Evolutionary conservation across 495 filamentous ascomycete species (phyloP), one percentile per base, ranked within the genome.

Genomic region (Penicillium daleae): DNA sequence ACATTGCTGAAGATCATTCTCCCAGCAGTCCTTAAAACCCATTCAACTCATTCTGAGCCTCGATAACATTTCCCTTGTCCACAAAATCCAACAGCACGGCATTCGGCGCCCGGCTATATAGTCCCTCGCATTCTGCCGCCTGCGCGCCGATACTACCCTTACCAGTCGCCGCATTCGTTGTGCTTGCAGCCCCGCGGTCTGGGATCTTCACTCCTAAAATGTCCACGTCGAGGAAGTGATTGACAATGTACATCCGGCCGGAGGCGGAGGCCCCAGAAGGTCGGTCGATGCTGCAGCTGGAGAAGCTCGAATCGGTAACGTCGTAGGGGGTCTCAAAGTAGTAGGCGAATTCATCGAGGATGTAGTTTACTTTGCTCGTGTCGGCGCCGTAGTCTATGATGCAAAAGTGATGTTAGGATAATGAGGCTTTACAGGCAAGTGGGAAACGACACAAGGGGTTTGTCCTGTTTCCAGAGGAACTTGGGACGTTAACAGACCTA

Each of bases 271-370:
- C 70, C 33, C 72, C 71, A 9, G 80, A 62, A 2, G 89, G 89
- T 0, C 89, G 83, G 66, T 91, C 83, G 42, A 90, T 81, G 9
- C 76, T 82, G 76, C 89, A 92, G 72, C 80, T 66, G 1, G 72
- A 66, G 62, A 82, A 81, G 10, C 71, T 62, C 9, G 75, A 42
- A 60, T 84, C 81, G 4, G 82, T 85, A 5, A 86, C 81, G 56
- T 86, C 86, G 69, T 78, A 93, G 15, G 87, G 72, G 0, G 87
- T 92, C 74, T 92, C 89, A 71, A 91, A 93, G 67, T 89, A 83
- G 71, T 90, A 81, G 56, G 78, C 72, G 73, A 90, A 93, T 69
- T 93, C 87, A 60, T 83, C 70, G 26, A 90, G 80, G n/a, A 92
- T 84, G 73, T 87, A 91, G 0, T 87, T 79, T 54, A 85, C 80